These are phyloP conservation scores for Elymus sibiricus DNA, from an alignment of 176 grass and related monocot species.

Conservation along the genomic window DNA sequence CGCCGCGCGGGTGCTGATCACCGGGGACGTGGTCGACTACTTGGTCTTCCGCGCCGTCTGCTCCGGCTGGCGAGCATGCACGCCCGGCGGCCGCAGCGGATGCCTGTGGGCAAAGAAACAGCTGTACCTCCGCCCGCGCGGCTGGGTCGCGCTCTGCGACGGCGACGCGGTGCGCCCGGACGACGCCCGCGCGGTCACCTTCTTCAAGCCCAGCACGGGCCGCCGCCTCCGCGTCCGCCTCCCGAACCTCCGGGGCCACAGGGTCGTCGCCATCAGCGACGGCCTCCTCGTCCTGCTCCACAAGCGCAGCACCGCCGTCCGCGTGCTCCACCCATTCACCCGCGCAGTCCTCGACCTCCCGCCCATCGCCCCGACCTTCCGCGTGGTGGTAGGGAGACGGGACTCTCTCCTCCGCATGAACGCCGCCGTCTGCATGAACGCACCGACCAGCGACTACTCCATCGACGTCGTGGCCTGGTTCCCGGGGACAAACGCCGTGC, in stretches of 20 bases:
- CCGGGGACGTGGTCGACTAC: slow-evolving; percentile 6
- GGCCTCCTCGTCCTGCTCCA: slow-evolving; percentile 27
- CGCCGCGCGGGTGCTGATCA: not conserved
- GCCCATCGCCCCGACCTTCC: not conserved
- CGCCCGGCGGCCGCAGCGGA: not conserved
- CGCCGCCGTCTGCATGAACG: not conserved
- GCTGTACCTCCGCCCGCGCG: not conserved
- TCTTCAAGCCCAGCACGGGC: not conserved
- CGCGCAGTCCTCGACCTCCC: slow-evolving; percentile 15
- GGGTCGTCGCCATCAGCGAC: slow-evolving; percentile 4
- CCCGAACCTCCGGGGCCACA: not conserved
- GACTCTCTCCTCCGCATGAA: not conserved
- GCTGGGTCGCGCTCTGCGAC: slow-evolving; percentile 23
- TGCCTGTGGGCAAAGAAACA: not conserved
- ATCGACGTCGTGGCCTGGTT: slow-evolving; percentile 33
- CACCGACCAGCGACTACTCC: not conserved
- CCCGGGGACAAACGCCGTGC: not conserved
- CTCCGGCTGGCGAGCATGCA: not conserved
- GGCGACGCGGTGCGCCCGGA: slow-evolving; percentile 1
- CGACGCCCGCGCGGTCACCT: not conserved
- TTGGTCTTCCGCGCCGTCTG: not conserved
- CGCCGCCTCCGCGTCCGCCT: not conserved
- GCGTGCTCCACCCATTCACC: slow-evolving; percentile 30
- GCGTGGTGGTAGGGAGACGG: not conserved
- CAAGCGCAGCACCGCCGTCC: not conserved